A percentile compares a stretch with the other conserved stretches of the same genome.
Evolutionary conservation across 495 filamentous ascomycete genomes (phyloP).

Genomic region (Diplogelasinospora grovesii): DNA sequence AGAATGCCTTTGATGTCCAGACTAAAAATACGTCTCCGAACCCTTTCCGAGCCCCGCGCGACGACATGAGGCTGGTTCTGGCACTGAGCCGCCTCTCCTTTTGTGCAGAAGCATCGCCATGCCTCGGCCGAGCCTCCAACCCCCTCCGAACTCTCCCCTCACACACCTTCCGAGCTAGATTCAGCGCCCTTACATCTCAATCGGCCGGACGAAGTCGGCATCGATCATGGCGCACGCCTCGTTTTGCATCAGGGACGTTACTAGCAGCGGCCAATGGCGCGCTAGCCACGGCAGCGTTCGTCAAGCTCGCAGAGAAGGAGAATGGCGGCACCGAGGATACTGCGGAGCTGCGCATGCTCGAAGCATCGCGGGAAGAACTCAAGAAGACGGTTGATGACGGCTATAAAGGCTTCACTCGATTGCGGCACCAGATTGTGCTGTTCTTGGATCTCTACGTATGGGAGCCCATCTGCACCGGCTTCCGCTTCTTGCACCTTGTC

Average conservation of each 20-base stretch:
- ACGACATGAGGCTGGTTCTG: conserved; percentile 26
- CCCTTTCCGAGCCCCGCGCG: conserved; percentile 3
- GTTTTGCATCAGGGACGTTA: conserved; percentile 5
- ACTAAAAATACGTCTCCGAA: conserved; percentile 1
- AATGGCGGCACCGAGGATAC: conserved; percentile 57
- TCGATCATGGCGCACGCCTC: conserved; percentile 14
- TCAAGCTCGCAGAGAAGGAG: conserved; percentile 61
- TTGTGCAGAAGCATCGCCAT: conserved; percentile 12
- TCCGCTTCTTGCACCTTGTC: conserved; percentile 77
- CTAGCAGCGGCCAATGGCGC: conserved; percentile 41
- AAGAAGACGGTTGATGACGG: conserved; percentile 56
- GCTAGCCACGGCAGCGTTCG: conserved; percentile 53
- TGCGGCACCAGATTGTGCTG: conserved; percentile 49
- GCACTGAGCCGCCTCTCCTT: conserved; percentile 21
- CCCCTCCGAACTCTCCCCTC: background rate
- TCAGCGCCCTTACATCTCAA: conserved; percentile 2
- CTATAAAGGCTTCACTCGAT: conserved; percentile 47
- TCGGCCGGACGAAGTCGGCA: background rate
- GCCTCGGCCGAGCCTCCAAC: background rate
- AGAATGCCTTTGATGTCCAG: conserved; percentile 11
- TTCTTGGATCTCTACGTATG: conserved; percentile 65
- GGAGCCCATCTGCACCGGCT: conserved; percentile 84
- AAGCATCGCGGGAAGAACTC: conserved; percentile 70
- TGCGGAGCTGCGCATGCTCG: conserved; percentile 76
- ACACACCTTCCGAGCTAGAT: background rate